Conservation (phyloP, 805 yeast species). For the Candida quercuum region DNA sequence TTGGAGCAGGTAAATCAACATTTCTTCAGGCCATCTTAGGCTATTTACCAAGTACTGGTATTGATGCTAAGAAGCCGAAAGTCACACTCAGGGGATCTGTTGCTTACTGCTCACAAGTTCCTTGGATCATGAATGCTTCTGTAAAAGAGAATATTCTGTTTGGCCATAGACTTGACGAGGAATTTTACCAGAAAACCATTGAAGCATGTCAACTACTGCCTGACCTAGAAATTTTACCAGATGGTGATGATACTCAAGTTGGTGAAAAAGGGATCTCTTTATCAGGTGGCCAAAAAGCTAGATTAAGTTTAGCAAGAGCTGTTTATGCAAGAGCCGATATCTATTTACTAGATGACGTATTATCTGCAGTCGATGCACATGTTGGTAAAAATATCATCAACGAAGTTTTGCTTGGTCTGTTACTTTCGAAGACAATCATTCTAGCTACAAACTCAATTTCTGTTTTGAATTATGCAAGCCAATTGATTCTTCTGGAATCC, state of each 20-base stretch:
- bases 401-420: conserved; percentile 56
- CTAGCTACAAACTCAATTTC: conserved; percentile 55
- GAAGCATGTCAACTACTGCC: conserved; percentile 56
- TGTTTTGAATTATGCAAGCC: conserved; percentile 52
- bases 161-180: conserved; percentile 49
- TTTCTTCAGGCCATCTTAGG: conserved; percentile 64
- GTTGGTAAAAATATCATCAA: conserved; percentile 67
- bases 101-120: conserved; percentile 62
- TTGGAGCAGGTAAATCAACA: conserved; percentile 88
- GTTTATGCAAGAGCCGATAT: conserved; percentile 58
- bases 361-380: conserved; percentile 71
- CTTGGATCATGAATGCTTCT: conserved; percentile 81
- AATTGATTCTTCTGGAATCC: conserved; percentile 52
- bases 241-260: conserved; percentile 64
- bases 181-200: conserved; percentile 47
- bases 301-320: conserved; percentile 64
- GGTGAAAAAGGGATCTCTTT: conserved; percentile 60
- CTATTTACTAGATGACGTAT: conserved; percentile 56
- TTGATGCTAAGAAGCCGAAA: conserved; percentile 19
- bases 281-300: conserved; percentile 60
- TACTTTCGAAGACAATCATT: conserved; percentile 47
- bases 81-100: conserved; percentile 34
- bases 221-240: conserved; percentile 61
- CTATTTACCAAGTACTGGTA: conserved; percentile 36
- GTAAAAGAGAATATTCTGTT: conserved; percentile 68